Conservation (phyloP, 805 yeast genomes). For the Grigorovia transvaalensis region DNA sequence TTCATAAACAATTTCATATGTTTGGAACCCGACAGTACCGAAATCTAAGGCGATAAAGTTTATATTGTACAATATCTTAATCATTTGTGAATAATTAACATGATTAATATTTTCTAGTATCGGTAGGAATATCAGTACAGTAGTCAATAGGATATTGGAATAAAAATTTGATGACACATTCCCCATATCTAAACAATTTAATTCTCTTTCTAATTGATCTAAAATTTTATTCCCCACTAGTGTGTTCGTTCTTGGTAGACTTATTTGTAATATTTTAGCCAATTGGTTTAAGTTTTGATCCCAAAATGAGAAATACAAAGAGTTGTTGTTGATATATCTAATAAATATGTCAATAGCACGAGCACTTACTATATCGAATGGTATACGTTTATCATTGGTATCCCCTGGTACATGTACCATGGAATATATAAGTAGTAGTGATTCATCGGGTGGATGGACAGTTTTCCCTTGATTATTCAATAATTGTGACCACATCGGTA, state of each 20-base stretch:
- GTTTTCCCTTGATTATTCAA: conserved; percentile 1
- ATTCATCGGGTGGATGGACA: neutral
- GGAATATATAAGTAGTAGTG: neutral
- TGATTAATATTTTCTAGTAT: conserved; percentile 7
- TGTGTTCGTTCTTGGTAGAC: conserved; percentile 5
- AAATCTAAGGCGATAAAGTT: conserved; percentile 19
- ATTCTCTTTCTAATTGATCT: conserved; percentile 5
- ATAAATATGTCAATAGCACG: conserved; percentile 9
- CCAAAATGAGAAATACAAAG: conserved; percentile 3
- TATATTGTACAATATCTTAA: conserved; percentile 12
- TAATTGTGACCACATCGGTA: conserved; percentile 16
- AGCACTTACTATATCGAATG: conserved; percentile 11
- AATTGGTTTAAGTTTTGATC: conserved; percentile 13
- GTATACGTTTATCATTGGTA: conserved; percentile 1
- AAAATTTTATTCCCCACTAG: conserved; percentile 4
- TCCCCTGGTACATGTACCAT: neutral
- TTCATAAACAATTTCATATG: conserved; percentile 20
- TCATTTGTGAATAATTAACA: conserved; percentile 3
- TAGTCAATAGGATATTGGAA: conserved; percentile 14
- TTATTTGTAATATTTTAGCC: conserved; percentile 14
- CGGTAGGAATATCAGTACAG: conserved; percentile 11
- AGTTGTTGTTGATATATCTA: conserved; percentile 5
- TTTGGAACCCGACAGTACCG: conserved; percentile 20
- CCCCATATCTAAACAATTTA: neutral
- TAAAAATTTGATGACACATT: conserved; percentile 7